phyloP scores from a whole-genome alignment of 1,139 yeast species.

The Yamadazyma triangularis region DNA sequence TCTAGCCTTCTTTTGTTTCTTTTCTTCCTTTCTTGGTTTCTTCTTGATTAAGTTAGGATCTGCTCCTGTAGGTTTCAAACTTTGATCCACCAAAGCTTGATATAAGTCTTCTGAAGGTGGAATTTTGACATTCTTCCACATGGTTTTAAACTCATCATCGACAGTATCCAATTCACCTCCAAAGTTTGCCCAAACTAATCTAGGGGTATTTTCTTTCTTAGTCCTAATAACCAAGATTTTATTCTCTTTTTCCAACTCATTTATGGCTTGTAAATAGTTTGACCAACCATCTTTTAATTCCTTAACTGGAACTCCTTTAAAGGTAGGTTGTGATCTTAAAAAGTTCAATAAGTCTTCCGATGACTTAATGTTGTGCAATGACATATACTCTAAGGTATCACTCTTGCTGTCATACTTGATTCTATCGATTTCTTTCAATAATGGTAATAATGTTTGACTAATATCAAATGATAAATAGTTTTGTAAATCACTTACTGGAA shows the following conservation, averaged over 20 bases:
- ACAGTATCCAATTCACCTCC: slow-evolving; percentile 71
- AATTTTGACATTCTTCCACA: slow-evolving; percentile 76
- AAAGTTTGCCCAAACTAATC: slow-evolving; percentile 86
- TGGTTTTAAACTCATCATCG: slow-evolving; percentile 75
- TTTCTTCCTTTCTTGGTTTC: slow-evolving; percentile 54
- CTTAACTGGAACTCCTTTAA: slow-evolving; percentile 82
- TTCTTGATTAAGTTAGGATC: slow-evolving; percentile 87
- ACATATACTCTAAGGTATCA: slow-evolving; percentile 76
- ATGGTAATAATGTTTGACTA: slow-evolving; percentile 53
- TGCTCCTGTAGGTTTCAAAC: slow-evolving; percentile 92
- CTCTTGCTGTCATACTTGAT: slow-evolving; percentile 57
- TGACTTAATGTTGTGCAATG: slow-evolving; percentile 81
- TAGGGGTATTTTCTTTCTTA: slow-evolving; percentile 87
- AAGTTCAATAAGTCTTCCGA: slow-evolving; percentile 73
- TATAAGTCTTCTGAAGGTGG: slow-evolving; percentile 80
- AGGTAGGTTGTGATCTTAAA: slow-evolving; percentile 77
- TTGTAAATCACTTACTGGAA: slow-evolving; percentile 57
- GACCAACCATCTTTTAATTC: slow-evolving; percentile 97
- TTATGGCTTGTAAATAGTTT: slow-evolving; percentile 77
- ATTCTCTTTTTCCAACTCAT: slow-evolving; percentile 69
- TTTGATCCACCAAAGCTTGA: slow-evolving; percentile 70
- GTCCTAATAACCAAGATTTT: slow-evolving; percentile 81
- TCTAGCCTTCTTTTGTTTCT: slow-evolving; percentile 88
- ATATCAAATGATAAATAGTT: slow-evolving; percentile 50
- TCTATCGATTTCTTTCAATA: slow-evolving; percentile 72